Evolutionary conservation across 345 rosid genomes (phyloP).

Genomic region (Nasturtium officinale): DNA sequence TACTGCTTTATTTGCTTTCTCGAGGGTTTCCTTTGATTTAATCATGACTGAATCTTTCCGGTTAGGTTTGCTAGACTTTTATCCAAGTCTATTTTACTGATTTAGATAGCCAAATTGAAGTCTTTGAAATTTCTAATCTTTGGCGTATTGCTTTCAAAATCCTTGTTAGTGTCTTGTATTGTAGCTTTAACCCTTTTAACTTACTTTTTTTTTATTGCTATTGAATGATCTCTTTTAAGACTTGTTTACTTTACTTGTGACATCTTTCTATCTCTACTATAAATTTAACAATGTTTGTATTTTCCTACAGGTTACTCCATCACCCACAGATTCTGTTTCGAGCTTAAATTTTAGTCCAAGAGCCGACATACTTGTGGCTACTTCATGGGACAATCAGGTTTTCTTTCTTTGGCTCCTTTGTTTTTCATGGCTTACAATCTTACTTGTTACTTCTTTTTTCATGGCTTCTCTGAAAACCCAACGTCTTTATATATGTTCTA

Average conservation of each 20-base stretch:
- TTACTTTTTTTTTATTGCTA: not conserved
- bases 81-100: not conserved
- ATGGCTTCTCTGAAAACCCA: not conserved
- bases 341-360: conserved; percentile 93
- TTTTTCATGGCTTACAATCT: conserved; percentile 4
- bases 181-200: not conserved
- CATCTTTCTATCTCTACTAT: not conserved
- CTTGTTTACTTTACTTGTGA: not conserved
- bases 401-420: conserved; percentile 15
- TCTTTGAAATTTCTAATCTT: not conserved
- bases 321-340: conserved; percentile 84
- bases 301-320: conserved; percentile 68
- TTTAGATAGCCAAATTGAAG: not conserved
- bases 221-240: not conserved
- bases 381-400: conserved; percentile 99
- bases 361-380: conserved; percentile 84
- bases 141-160: not conserved
- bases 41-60: not conserved
- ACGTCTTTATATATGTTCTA: not conserved
- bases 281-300: not conserved
- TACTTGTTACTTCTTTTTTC: not conserved
- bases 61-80: conserved; percentile 26
- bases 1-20: not conserved
- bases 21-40: conserved; percentile 8
- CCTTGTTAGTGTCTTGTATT: not conserved